These are phyloP conservation scores for Nannizziopsis arthrosporioides DNA, from an alignment of 2,329 filamentous ascomycete species.

Conservation along the genomic window DNA sequence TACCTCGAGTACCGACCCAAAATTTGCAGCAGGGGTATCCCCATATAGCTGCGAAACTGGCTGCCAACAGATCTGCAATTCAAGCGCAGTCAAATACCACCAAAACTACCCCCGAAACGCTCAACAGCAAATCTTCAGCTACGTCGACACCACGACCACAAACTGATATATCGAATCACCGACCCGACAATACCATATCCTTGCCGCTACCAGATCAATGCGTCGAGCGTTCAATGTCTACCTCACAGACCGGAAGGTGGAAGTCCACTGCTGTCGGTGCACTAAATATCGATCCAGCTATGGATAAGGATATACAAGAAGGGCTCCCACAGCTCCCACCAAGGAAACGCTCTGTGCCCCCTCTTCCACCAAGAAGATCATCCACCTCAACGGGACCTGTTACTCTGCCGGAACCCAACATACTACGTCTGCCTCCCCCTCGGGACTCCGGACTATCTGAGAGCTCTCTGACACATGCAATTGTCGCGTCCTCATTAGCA, in stretches of 20 bases:
- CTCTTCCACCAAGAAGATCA: conserved; percentile 2
- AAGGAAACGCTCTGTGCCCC: background rate
- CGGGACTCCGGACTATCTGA: conserved; percentile 5
- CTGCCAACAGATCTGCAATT: conserved; percentile 22
- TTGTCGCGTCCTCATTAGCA: conserved; percentile 38
- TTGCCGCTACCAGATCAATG: too few species aligned
- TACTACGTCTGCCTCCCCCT: background rate
- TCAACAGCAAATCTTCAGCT: background rate
- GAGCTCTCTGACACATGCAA: conserved; percentile 30
- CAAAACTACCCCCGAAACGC: conserved; percentile 2
- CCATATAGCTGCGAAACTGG: conserved; percentile 27
- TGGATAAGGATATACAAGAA: too few species aligned
- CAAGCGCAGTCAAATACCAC: background rate
- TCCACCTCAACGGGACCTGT: background rate
- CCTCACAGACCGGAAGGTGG: too few species aligned
- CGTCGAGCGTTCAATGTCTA: too few species aligned
- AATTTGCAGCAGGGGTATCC: conserved; percentile 18
- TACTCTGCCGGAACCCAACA: background rate
- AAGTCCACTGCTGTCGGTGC: too few species aligned
- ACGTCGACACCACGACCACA: background rate
- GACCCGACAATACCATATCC: too few species aligned
- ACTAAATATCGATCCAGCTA: too few species aligned
- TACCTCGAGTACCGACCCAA: conserved; percentile 9
- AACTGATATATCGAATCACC: too few species aligned
- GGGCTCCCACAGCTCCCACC: background rate